These are phyloP conservation scores for Trifolium repens DNA, from an alignment of 306 rosid species.

Conservation along the genomic window DNA sequence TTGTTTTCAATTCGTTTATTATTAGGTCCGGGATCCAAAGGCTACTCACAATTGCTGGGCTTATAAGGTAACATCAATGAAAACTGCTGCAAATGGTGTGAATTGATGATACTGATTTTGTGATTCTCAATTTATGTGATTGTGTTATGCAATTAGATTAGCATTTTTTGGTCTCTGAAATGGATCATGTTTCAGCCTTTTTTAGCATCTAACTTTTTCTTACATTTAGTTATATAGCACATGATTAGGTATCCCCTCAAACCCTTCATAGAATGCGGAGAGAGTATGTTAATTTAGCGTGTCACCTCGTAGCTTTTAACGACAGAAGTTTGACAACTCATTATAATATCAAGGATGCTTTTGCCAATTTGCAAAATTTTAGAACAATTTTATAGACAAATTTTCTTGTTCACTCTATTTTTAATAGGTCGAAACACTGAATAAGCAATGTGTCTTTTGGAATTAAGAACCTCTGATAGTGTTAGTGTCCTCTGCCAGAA, in stretches of 20 bases:
- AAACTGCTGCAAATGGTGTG: not conserved
- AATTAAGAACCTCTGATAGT: not conserved
- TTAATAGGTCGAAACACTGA: conserved; percentile 19
- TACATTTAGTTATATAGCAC: no score
- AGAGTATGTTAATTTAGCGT: not conserved
- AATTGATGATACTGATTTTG: not conserved
- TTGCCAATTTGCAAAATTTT: not conserved
- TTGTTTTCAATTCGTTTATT: conserved; percentile 15
- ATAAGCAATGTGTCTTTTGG: not conserved
- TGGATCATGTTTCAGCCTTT: not conserved
- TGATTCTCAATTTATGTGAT: not conserved
- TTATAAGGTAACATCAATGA: conserved; percentile 62
- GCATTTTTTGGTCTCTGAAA: not conserved
- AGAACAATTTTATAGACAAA: not conserved
- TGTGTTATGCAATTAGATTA: not conserved
- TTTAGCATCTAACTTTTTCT: not conserved
- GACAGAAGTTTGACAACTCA: not conserved
- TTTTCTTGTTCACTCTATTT: not conserved
- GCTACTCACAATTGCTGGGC: conserved; percentile 99
- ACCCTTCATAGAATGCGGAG: not conserved
- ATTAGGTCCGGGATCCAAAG: conserved; percentile 77
- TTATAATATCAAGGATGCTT: not conserved
- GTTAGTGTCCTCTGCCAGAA: not conserved
- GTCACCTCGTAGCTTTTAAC: not conserved
- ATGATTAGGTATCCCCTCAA: not conserved